phyloP scores from a whole-genome alignment of 2,329 filamentous ascomycete species.

The Calonectria pseudoreteaudii region DNA sequence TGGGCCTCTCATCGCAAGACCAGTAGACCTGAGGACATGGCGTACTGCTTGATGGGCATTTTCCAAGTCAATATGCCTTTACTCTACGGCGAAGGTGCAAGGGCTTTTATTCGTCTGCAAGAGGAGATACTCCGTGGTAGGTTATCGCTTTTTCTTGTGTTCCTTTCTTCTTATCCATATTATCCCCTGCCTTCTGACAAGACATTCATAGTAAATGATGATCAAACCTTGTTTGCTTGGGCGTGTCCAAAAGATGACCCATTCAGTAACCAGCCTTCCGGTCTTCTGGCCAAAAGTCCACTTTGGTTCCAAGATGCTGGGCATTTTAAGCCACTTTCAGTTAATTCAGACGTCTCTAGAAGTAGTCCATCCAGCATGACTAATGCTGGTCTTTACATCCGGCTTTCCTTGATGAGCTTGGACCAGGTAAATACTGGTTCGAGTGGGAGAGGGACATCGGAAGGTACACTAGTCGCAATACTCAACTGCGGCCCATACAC shows the following conservation, averaged over 20 bases:
- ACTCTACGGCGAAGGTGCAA: neutral
- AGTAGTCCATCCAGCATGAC: neutral
- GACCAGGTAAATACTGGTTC: neutral
- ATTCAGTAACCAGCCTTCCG: neutral
- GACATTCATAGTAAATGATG: neutral
- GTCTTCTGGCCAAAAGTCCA: neutral
- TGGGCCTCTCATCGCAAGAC: slow-evolving; percentile 17
- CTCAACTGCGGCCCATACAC: neutral
- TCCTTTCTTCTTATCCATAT: neutral
- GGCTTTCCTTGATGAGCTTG: neutral
- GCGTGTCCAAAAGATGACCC: neutral
- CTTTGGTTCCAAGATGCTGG: neutral
- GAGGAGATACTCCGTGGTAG: slow-evolving; percentile 8
- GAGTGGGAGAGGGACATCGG: neutral
- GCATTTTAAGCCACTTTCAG: neutral
- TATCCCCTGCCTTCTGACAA: neutral
- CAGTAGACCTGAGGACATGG: neutral
- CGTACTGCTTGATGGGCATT: slow-evolving; percentile 22
- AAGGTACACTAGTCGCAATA: neutral
- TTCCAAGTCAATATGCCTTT: slow-evolving; percentile 21
- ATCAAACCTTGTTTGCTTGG: slow-evolving; percentile 4
- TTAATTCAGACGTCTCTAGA: neutral
- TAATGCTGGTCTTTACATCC: neutral
- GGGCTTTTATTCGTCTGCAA: slow-evolving; percentile 9
- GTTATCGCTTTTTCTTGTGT: neutral